Percentiles rank a stretch among this genome's conserved stretches.
phyloP scores from a whole-genome alignment of 2,329 filamentous ascomycete species.

The Colletotrichum spaethianum region DNA sequence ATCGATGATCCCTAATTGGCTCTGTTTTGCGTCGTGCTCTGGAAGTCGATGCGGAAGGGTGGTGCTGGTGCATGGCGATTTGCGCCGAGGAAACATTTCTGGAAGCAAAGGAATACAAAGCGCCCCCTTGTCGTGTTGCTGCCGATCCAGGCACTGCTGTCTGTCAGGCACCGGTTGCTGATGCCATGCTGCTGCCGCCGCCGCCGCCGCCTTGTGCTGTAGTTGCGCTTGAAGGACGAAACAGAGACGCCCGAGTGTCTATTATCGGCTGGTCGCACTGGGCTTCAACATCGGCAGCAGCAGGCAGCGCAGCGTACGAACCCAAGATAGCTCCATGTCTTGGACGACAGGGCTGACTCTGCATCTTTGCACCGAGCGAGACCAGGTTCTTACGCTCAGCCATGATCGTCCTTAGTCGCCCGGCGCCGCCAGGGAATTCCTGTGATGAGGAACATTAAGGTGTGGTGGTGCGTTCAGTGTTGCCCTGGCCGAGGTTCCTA shows the following conservation, averaged over 20 bases:
- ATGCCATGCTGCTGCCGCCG: constrained; percentile 4
- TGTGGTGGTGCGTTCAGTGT: constrained; percentile 1
- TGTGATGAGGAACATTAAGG: constrained; percentile 21
- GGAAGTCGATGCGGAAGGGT: constrained; percentile 18
- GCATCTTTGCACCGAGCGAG: constrained; percentile 28
- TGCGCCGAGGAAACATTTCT: constrained; percentile 23
- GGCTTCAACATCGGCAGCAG: constrained; percentile 17
- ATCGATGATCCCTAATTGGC: constrained; percentile 17
- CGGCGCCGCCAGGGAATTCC: background rate
- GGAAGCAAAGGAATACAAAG: constrained; percentile 12
- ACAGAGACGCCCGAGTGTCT: constrained; percentile 33
- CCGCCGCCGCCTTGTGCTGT: constrained; percentile 26
- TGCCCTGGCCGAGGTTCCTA: constrained; percentile 23
- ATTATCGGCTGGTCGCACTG: constrained; percentile 39
- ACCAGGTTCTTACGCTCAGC: constrained; percentile 27
- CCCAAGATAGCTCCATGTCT: constrained; percentile 40
- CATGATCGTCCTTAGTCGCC: constrained; percentile 15
- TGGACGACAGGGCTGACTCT: constrained; percentile 37
- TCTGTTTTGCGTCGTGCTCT: constrained; percentile 4
- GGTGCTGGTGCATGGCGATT: constrained; percentile 23
- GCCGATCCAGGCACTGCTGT: constrained; percentile 9
- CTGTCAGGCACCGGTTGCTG: constrained; percentile 27
- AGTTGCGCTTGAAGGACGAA: constrained; percentile 29
- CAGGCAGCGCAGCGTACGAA: constrained; percentile 18
- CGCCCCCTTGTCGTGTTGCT: background rate